These are phyloP conservation scores for Avena atlantica DNA, from an alignment of 176 grass and related monocot genomes.

Conservation along the genomic window DNA sequence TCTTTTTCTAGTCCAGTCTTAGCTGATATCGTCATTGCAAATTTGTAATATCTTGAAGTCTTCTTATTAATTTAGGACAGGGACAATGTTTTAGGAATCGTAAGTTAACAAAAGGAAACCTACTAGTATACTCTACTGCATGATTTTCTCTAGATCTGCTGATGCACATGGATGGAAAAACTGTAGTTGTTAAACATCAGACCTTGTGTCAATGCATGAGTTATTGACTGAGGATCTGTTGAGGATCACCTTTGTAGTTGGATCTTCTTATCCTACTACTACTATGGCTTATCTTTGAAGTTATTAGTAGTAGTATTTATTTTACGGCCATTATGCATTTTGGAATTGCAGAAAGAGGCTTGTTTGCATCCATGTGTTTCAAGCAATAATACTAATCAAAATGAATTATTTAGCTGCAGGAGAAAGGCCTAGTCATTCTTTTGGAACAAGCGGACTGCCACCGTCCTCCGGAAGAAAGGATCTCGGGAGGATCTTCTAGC, in stretches of 20 bases:
- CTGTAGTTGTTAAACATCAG: background rate
- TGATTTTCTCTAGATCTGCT: background rate
- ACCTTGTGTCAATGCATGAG: background rate
- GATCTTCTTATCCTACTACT: constrained; percentile 27
- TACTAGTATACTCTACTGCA: constrained; percentile 27
- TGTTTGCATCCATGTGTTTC: constrained; percentile 8
- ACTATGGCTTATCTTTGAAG: background rate
- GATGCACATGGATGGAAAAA: constrained; percentile 5
- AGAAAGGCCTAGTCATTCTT: constrained; percentile 60
- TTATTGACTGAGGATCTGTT: background rate
- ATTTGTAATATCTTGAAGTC: constrained; percentile 4
- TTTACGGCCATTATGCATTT: background rate
- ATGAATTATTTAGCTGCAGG: constrained; percentile 51
- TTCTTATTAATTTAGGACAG: constrained; percentile 30
- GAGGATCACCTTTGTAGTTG: constrained; percentile 1
- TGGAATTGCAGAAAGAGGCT: background rate
- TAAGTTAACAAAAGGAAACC: background rate
- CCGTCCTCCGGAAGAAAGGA: constrained; percentile 69
- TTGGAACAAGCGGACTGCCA: constrained; percentile 61
- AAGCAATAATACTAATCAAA: constrained; percentile 47
- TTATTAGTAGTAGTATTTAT: background rate
- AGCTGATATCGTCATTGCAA: background rate
- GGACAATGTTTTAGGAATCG: background rate
- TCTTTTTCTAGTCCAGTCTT: constrained; percentile 12
- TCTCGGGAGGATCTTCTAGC: constrained; percentile 79